Percentiles rank a stretch among this genome's conserved stretches.
phyloP scores from a whole-genome alignment of 805 yeast species.

The Aciculoconidium aculeatum region DNA sequence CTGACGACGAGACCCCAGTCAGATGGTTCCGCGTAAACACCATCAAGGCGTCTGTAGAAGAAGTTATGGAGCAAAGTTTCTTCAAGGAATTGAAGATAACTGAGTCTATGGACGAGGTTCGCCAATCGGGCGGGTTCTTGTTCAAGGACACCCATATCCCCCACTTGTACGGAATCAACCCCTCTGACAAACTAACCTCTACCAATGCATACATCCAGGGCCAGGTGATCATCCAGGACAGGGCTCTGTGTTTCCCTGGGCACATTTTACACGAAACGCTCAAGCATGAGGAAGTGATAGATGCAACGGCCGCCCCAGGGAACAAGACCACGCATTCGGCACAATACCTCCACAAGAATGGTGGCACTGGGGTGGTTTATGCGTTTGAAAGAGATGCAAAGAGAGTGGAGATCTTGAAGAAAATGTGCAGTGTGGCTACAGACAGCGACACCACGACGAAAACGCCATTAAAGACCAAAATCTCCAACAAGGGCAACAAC shows the following conservation, averaged over 20 bases:
- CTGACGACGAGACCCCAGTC: conserved; percentile 64
- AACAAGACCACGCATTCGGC: conserved; percentile 94
- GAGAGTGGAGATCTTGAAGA: conserved; percentile 62
- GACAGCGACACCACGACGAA: too few species aligned
- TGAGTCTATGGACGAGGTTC: conserved; percentile 36
- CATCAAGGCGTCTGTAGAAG: conserved; percentile 41
- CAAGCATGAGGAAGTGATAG: conserved; percentile 61
- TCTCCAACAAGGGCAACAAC: conserved; percentile 11
- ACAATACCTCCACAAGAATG: conserved; percentile 41
- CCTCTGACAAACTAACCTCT: conserved; percentile 61
- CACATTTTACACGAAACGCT: conserved; percentile 59
- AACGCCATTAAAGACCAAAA: too few species aligned
- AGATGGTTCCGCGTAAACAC: conserved; percentile 79
- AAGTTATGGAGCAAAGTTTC: conserved; percentile 29
- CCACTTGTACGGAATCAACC: conserved; percentile 75
- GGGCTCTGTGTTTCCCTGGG: conserved; percentile 97
- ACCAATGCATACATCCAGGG: conserved; percentile 72
- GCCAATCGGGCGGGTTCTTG: conserved; percentile 45
- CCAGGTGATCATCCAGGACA: conserved; percentile 82
- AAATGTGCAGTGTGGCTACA: conserved; percentile 72
- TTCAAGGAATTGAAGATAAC: conserved; percentile 45
- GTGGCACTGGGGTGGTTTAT: conserved; percentile 37
- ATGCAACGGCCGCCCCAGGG: conserved; percentile 98
- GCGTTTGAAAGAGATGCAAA: conserved; percentile 86
- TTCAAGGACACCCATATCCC: conserved; percentile 73